Evolutionary conservation across 805 yeast genomes (phyloP).

Genomic region (Saccharomycopsis lassenensis): DNA sequence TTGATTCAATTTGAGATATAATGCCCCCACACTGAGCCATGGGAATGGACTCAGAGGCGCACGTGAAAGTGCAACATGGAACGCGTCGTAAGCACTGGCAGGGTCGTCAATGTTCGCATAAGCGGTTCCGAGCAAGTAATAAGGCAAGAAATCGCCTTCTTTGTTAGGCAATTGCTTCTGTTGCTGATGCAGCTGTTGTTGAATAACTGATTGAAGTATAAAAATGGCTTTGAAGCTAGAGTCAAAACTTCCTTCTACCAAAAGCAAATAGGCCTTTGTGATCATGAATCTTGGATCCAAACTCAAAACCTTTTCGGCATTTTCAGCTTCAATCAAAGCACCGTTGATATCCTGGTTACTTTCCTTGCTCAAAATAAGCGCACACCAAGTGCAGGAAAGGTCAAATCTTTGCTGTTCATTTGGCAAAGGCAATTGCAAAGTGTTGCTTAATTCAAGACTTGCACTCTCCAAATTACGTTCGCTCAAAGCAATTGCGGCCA

Average conservation of each 20-base stretch:
- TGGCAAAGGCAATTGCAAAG: constrained; percentile 40
- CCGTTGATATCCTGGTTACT: constrained; percentile 38
- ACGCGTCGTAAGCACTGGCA: constrained; percentile 41
- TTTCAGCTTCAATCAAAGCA: constrained; percentile 40
- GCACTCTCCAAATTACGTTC: constrained; percentile 40
- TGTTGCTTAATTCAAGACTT: constrained; percentile 38
- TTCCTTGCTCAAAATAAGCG: constrained; percentile 40
- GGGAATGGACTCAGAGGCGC: constrained; percentile 46
- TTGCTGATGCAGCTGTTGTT: constrained; percentile 19
- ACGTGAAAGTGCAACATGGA: constrained; percentile 42
- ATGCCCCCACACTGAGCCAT: constrained; percentile 57
- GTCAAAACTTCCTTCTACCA: constrained; percentile 25
- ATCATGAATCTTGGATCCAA: constrained; percentile 33
- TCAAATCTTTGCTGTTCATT: constrained; percentile 34
- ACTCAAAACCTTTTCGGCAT: constrained; percentile 36
- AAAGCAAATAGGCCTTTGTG: constrained; percentile 38
- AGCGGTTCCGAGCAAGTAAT: constrained; percentile 44
- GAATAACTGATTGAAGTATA: constrained; percentile 27
- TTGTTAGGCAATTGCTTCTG: no score
- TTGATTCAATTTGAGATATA: constrained; percentile 49
- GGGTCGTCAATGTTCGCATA: constrained; percentile 36
- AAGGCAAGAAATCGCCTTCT: constrained; percentile 44
- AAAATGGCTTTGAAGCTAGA: constrained; percentile 29
- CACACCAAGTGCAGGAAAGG: constrained; percentile 42
- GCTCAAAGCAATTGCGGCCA: constrained; percentile 43